phyloP scores from a whole-genome alignment of 129 eudicot species.

The Solidago caesia region DNA sequence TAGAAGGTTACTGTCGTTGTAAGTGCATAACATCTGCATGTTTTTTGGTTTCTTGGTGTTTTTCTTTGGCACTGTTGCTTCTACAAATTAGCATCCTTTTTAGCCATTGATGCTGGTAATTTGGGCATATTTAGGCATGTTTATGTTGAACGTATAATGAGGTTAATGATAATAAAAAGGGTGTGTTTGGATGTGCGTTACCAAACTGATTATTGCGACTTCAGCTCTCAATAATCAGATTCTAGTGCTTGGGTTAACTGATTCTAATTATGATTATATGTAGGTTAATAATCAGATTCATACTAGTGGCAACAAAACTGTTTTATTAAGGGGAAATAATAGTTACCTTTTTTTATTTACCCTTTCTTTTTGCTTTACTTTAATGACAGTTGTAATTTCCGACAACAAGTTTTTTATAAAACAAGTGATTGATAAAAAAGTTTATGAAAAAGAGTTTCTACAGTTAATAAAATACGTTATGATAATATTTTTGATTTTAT shows the following conservation, averaged over 20 bases:
- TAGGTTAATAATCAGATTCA: neutral
- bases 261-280: neutral
- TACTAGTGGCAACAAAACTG: no score
- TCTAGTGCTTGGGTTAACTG: neutral
- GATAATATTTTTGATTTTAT: no score
- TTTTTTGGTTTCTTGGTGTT: conserved; percentile 12
- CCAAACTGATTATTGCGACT: neutral
- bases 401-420: no score
- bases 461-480: no score
- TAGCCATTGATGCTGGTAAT: conserved; percentile 9
- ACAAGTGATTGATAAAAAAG: no score
- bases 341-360: no score
- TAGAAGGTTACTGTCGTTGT: conserved; percentile 2
- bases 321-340: no score
- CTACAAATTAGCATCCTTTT: conserved; percentile 8
- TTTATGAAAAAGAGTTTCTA: no score
- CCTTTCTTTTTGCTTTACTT: no score
- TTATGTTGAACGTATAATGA: neutral
- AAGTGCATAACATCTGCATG: neutral
- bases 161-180: neutral
- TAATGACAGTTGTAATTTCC: no score
- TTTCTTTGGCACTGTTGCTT: conserved; percentile 9
- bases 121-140: conserved; percentile 16
- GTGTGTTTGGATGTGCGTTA: neutral
- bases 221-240: neutral